Evolutionary conservation across 441 rosid species (phyloP).

Genomic region (Dalechampia spathulata): DNA sequence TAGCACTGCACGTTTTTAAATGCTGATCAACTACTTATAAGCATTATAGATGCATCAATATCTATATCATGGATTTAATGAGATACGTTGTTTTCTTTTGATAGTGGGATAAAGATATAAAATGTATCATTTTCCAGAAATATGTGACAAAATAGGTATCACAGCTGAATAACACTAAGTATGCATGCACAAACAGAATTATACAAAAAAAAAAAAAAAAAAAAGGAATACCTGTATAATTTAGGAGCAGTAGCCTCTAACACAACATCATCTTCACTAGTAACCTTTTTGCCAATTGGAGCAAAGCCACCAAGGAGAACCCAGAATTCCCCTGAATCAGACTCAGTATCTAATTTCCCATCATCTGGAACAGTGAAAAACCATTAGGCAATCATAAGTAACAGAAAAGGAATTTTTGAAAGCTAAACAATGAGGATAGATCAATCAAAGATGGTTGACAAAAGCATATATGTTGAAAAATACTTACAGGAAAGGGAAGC

Average conservation of each 20-base stretch:
- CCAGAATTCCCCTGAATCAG: conserved; percentile 99
- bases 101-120: too few species aligned
- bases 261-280: conserved; percentile 65
- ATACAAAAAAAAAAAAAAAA: too few species aligned
- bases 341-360: conserved; percentile 95
- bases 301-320: conserved; percentile 99
- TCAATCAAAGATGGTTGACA: not conserved
- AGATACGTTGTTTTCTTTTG: too few species aligned
- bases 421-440: not conserved
- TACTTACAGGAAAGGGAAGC: not conserved
- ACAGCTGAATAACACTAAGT: too few species aligned
- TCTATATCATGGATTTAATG: too few species aligned
- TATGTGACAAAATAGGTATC: too few species aligned
- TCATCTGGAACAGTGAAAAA: conserved; percentile 54
- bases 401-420: not conserved
- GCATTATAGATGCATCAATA: too few species aligned
- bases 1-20: too few species aligned
- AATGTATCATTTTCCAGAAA: too few species aligned
- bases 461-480: conserved; percentile 3
- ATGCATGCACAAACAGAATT: conserved; percentile 5
- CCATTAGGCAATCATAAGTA: conserved; percentile 7
- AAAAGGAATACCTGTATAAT: conserved; percentile 62
- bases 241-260: conserved; percentile 68
- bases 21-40: too few species aligned
- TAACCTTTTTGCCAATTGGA: conserved; percentile 87